A percentile compares a stretch with the other conserved stretches of the same genome.
These are phyloP conservation scores for Lolium rigidum DNA, from an alignment of 176 grass and related monocot genomes.

Conservation along the genomic window DNA sequence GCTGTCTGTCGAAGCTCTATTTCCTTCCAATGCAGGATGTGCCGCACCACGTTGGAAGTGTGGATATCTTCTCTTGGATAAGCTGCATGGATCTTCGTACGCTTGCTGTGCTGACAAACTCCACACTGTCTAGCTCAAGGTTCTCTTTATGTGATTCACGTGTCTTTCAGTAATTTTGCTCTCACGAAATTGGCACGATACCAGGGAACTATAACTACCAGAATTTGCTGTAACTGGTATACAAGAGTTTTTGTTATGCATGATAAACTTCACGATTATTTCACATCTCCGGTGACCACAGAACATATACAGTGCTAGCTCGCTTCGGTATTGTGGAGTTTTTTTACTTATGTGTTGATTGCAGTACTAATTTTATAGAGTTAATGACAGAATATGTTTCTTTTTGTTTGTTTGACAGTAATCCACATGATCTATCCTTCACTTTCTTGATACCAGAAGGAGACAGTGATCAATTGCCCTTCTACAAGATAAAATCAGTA, in stretches of 20 bases:
- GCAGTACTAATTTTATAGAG: background rate
- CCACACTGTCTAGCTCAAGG: slow-evolving; percentile 82
- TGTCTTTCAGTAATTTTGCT: background rate
- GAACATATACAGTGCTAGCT: slow-evolving; percentile 3
- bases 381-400: slow-evolving; percentile 28
- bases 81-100: slow-evolving; percentile 67
- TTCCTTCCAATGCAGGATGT: slow-evolving; percentile 9
- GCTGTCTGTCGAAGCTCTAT: no score
- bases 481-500: slow-evolving; percentile 82
- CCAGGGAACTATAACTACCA: no score
- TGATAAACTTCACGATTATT: background rate
- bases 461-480: slow-evolving; percentile 56
- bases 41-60: slow-evolving; percentile 24
- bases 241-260: background rate
- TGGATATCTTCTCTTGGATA: slow-evolving; percentile 77
- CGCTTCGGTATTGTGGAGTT: background rate
- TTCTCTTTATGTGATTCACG: slow-evolving; percentile 17
- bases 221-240: background rate
- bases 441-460: slow-evolving; percentile 74
- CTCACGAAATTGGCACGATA: no score
- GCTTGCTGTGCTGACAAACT: slow-evolving; percentile 58
- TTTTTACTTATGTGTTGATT: background rate
- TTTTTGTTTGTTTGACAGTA: slow-evolving; percentile 64
- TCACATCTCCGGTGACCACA: background rate
- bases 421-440: slow-evolving; percentile 70